Percentiles rank a stretch among this genome's conserved stretches.
Conservation (phyloP, 2,329 filamentous ascomycete genomes). For the Achaetomium macrosporum region DNA sequence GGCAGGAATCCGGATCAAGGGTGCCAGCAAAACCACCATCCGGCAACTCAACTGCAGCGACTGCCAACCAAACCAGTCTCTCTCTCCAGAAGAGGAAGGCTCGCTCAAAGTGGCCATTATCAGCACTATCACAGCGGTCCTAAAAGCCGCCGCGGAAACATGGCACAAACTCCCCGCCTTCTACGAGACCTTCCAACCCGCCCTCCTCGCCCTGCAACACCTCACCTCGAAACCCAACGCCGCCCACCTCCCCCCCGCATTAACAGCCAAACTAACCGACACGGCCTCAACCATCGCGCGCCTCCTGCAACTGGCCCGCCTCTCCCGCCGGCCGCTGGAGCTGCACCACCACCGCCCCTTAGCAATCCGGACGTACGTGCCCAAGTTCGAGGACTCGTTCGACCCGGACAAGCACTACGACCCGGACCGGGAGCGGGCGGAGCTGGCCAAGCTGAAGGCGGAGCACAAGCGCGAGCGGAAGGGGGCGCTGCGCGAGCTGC, state of each 20-base stretch:
- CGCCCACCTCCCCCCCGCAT: slow-evolving; percentile 42
- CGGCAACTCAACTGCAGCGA: slow-evolving; percentile 57
- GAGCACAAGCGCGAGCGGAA: slow-evolving; percentile 96
- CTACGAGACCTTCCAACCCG: slow-evolving; percentile 69
- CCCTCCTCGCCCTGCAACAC: slow-evolving; percentile 52
- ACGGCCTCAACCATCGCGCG: slow-evolving; percentile 42
- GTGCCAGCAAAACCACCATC: slow-evolving; percentile 35
- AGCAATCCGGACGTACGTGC: slow-evolving; percentile 79
- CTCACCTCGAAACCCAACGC: slow-evolving; percentile 50
- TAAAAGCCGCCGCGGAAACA: slow-evolving; percentile 62
- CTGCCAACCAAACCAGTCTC: slow-evolving; percentile 34
- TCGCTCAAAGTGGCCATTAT: slow-evolving; percentile 53
- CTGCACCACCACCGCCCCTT: slow-evolving; percentile 86
- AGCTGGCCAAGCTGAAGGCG: slow-evolving; percentile 74
- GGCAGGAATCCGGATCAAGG: slow-evolving; percentile 44
- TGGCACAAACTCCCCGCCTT: slow-evolving; percentile 73
- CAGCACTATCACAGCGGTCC: slow-evolving; percentile 56
- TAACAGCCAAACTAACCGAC: slow-evolving; percentile 39
- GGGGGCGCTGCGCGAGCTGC: slow-evolving; percentile 85
- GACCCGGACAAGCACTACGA: slow-evolving; percentile 97
- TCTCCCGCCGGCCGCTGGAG: slow-evolving; percentile 70
- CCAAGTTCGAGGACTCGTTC: slow-evolving; percentile 94
- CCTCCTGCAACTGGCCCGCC: slow-evolving; percentile 55
- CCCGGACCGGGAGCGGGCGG: slow-evolving; percentile 81
- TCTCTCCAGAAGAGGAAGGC: slow-evolving; percentile 29